phyloP scores from a whole-genome alignment of 2,329 filamentous ascomycete species.

The Pseudodiploospora longispora region DNA sequence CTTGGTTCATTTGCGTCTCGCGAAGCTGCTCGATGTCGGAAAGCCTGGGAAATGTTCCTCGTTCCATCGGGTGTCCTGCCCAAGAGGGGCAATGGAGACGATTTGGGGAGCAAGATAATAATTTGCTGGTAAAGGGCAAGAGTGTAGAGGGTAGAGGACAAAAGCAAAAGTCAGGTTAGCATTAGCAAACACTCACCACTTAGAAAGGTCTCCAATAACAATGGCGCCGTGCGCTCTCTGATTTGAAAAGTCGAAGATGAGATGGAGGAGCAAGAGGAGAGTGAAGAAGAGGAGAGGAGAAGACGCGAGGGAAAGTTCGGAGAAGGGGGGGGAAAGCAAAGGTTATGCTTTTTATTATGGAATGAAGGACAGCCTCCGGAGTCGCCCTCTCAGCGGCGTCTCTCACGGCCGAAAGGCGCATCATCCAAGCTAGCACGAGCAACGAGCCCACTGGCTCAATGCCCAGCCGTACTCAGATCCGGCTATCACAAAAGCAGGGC shows the following conservation, averaged over 20 bases:
- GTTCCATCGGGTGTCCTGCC: no score
- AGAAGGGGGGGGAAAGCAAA: constrained; percentile 8
- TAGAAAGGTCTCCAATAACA: constrained; percentile 7
- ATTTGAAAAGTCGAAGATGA: constrained; percentile 6
- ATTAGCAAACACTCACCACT: constrained; percentile 3
- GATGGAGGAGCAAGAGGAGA: constrained; percentile 18
- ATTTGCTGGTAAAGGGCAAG: no score
- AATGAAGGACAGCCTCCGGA: constrained; percentile 6
- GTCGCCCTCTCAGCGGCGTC: constrained; percentile 6
- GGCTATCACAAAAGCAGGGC: constrained; percentile 3
- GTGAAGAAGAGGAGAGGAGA: constrained; percentile 11
- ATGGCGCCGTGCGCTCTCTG: constrained; percentile 5
- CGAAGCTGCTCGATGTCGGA: no score
- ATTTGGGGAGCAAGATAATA: no score
- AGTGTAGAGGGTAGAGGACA: no score
- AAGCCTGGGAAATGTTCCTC: no score
- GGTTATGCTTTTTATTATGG: constrained; percentile 8
- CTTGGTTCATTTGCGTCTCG: no score
- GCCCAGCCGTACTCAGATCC: constrained; percentile 9
- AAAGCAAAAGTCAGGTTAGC: no score
- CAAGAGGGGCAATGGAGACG: no score
- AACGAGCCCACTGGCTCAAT: constrained; percentile 4
- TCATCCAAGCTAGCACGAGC: not conserved
- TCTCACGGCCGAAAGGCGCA: not conserved
- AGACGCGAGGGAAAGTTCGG: constrained; percentile 8